A percentile compares a stretch with the other conserved stretches of the same genome.
phyloP scores from a whole-genome alignment of 768 basidiomycete species.

The Lactarius hengduanensis region DNA sequence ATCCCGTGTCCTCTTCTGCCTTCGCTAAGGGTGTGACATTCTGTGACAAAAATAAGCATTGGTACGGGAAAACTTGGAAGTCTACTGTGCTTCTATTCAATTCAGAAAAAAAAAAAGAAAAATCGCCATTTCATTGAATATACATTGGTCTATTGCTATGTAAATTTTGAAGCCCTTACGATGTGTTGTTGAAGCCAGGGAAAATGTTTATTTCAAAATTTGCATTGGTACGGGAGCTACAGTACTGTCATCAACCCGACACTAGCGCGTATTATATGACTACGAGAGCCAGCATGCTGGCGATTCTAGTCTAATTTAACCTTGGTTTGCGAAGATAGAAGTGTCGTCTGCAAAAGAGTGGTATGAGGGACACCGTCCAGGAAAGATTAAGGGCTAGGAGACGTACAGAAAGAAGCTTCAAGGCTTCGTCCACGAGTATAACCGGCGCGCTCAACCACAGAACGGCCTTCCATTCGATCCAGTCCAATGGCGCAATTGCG shows the following conservation, averaged over 20 bases:
- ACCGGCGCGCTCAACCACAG: constrained; percentile 86
- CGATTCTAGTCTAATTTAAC: constrained; percentile 44
- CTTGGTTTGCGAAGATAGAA: constrained; percentile 56
- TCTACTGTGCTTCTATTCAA: no score
- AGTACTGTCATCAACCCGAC: neutral
- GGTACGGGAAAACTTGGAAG: no score
- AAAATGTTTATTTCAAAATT: no score
- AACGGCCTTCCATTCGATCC: constrained; percentile 94
- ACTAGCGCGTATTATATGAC: neutral
- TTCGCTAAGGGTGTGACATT: no score
- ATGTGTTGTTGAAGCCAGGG: no score
- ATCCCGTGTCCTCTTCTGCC: no score
- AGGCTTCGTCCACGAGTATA: constrained; percentile 81
- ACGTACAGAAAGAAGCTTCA: constrained; percentile 81
- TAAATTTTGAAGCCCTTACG: no score
- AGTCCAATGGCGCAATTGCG: constrained; percentile 91
- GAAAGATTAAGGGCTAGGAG: constrained; percentile 7
- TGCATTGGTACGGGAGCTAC: no score
- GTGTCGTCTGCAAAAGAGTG: constrained; percentile 44
- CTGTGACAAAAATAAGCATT: no score
- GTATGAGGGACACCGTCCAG: neutral
- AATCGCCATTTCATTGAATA: no score
- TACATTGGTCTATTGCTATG: no score
- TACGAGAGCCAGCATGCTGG: neutral
- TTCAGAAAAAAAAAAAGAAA: no score